Conservation (phyloP, 805 yeast species). For the Nakazawaea wyomingensis region DNA sequence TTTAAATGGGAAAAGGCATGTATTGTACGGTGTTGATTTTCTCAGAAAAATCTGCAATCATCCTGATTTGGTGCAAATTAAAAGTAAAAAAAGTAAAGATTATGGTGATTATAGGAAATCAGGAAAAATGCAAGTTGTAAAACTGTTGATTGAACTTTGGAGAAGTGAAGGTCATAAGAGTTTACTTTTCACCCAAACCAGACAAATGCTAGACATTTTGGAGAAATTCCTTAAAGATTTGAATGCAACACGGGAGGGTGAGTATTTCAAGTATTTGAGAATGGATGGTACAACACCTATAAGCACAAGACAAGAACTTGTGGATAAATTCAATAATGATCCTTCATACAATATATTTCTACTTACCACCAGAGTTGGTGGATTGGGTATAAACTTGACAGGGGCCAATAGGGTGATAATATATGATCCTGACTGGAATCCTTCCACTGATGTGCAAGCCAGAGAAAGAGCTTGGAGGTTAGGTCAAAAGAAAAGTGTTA, state of each 20-base stretch:
- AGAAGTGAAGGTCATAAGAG: constrained; percentile 69
- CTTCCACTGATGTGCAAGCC: constrained; percentile 95
- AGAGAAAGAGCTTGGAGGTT: constrained; percentile 96
- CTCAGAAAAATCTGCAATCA: constrained; percentile 92
- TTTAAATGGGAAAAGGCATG: constrained; percentile 70
- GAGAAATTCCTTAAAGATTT: constrained; percentile 55
- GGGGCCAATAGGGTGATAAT: constrained; percentile 95
- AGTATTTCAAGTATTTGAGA: constrained; percentile 49
- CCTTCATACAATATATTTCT: constrained; percentile 59
- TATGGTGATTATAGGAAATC: constrained; percentile 61
- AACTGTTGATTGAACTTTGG: constrained; percentile 74
- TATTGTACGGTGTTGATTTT: constrained; percentile 84
- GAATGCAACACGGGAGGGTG: constrained; percentile 19
- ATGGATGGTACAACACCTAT: constrained; percentile 96
- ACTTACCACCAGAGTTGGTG: constrained; percentile 93
- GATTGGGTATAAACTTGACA: constrained; percentile 87
- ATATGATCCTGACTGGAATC: constrained; percentile 98
- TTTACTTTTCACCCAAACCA: constrained; percentile 84
- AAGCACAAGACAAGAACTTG: constrained; percentile 66
- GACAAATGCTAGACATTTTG: constrained; percentile 88
- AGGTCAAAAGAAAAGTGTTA: constrained; percentile 90
- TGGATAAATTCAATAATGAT: constrained; percentile 72
- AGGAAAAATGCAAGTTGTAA: constrained; percentile 89
- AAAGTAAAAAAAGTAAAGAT: constrained; percentile 23
- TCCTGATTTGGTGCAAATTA: constrained; percentile 69